Base-by-base conservation (phyloP, 2,329 filamentous ascomycete genomes). In the Ascochyta rabiei region DNA sequence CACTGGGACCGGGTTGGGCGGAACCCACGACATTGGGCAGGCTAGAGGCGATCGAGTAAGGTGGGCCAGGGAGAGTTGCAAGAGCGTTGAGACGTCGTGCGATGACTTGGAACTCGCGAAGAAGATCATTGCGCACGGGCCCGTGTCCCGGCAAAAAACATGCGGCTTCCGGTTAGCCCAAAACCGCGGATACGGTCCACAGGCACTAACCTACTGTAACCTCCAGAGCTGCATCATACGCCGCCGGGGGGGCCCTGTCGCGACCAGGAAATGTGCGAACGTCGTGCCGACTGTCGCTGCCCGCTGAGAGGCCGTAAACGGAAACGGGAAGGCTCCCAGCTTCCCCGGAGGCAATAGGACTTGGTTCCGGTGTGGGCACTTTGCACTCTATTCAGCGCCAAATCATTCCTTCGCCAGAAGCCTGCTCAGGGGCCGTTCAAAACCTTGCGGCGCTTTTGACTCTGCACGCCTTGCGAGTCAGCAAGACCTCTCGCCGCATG, bases 1-100 rank as follows among this genome's bases (percentile, higher is more conserved):
- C 56, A 60, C 63, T 58, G 60, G 57, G 58, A 60, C 59, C 66
- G 68, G 72, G 62, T 64, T 68, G 66, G 56, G 66, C 68, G 63
- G 68, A 69, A 70, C 43, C 70, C 70, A 69, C 61, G 66, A 69
- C 65, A 65, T 66, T 70, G 71, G 72, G 55, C 62, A 54, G 57
- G 60, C 69, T 71, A 72, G 55, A 57, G 38, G 61, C 48, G 66
- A 65, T 49, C 57, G 64, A 70, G 70, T 66, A 70, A 70, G 70
- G 53, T 40, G n/a, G 60, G 61, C 59, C 60, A 66, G 67, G 68
- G 59, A 64, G 63, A 64, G 63, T 62, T 63, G 65, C 57, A 63
- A 60, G 67, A 71, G 68, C 68, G 70, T 72, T 72, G 66, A 61
- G 61, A 62, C 56, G 53, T 61, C 56, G 59, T 59, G 64, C 62